Percentiles rank a stretch among this genome's conserved stretches.
These are phyloP conservation scores for Cryphonectria radicalis DNA, from an alignment of 2,329 filamentous ascomycete species.

Conservation along the genomic window DNA sequence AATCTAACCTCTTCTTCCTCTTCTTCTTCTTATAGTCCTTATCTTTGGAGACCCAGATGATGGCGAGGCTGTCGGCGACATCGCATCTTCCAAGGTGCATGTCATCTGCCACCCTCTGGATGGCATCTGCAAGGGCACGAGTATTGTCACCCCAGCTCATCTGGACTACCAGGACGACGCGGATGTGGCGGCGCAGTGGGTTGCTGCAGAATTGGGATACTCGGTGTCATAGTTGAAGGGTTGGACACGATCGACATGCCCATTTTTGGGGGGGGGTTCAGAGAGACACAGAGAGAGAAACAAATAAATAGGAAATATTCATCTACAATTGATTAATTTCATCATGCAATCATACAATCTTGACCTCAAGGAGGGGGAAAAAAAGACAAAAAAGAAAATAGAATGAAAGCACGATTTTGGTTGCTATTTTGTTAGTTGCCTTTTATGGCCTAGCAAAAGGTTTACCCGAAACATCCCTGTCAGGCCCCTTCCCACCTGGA, in stretches of 20 bases:
- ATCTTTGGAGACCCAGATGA: slow-evolving; percentile 36
- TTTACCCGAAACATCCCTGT: background rate
- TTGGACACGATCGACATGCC: background rate
- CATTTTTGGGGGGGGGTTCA: background rate
- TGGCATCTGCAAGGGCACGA: slow-evolving; percentile 27
- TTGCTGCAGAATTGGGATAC: slow-evolving; percentile 18
- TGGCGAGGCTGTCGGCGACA: slow-evolving; percentile 24
- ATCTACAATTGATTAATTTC: background rate
- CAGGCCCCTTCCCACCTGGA: background rate
- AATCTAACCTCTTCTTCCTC: background rate
- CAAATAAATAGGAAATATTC: too few species aligned
- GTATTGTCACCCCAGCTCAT: slow-evolving; percentile 20
- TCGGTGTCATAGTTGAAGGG: background rate
- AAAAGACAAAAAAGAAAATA: background rate
- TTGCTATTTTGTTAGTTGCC: slow-evolving; percentile 12
- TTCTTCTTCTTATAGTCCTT: slow-evolving; percentile 29
- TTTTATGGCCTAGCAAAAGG: background rate
- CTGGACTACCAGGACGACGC: slow-evolving; percentile 26
- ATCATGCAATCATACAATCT: background rate
- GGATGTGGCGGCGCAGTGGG: slow-evolving; percentile 21
- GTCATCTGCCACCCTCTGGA: slow-evolving; percentile 31
- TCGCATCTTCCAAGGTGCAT: slow-evolving; percentile 26
- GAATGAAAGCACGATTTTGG: background rate
- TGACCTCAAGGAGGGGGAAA: background rate
- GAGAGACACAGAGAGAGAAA: background rate